These are phyloP conservation scores for Penicilliopsis zonata DNA, from an alignment of 495 filamentous ascomycete genomes.

Conservation along the genomic window DNA sequence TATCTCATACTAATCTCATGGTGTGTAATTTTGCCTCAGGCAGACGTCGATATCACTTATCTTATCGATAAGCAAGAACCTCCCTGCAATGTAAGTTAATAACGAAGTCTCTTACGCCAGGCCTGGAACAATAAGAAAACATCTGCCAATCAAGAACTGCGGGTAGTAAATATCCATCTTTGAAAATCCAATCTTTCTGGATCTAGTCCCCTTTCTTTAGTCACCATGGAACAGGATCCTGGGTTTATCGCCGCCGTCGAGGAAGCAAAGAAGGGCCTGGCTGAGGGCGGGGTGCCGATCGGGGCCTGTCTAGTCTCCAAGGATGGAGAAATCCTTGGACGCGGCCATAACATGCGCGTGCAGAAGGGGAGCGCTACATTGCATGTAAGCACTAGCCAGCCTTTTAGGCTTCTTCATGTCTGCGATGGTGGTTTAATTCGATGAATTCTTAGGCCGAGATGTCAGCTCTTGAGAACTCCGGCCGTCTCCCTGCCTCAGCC, in stretches of 20 bases:
- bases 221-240: constrained; percentile 32
- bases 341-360: constrained; percentile 71
- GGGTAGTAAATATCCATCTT: too few species aligned
- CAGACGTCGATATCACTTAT: too few species aligned
- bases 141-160: too few species aligned
- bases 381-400: constrained; percentile 42
- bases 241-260: constrained; percentile 56
- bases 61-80: constrained; percentile 6
- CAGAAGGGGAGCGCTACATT: constrained; percentile 65
- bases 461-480: constrained; percentile 65
- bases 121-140: too few species aligned
- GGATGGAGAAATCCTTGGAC: constrained; percentile 63
- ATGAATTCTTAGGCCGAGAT: constrained; percentile 54
- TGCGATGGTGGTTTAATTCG: background rate
- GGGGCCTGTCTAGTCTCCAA: constrained; percentile 62
- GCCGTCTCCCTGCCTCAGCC: constrained; percentile 56
- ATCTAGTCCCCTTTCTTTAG: too few species aligned
- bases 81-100: background rate
- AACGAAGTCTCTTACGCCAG: too few species aligned
- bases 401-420: constrained; percentile 1
- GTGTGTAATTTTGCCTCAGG: constrained; percentile 8
- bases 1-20: too few species aligned
- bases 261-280: constrained; percentile 53
- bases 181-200: too few species aligned
- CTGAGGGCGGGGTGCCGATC: constrained; percentile 76